These are phyloP conservation scores for Penicillium sp. DNA, from an alignment of 2,329 filamentous ascomycete genomes.

Conservation along the genomic window DNA sequence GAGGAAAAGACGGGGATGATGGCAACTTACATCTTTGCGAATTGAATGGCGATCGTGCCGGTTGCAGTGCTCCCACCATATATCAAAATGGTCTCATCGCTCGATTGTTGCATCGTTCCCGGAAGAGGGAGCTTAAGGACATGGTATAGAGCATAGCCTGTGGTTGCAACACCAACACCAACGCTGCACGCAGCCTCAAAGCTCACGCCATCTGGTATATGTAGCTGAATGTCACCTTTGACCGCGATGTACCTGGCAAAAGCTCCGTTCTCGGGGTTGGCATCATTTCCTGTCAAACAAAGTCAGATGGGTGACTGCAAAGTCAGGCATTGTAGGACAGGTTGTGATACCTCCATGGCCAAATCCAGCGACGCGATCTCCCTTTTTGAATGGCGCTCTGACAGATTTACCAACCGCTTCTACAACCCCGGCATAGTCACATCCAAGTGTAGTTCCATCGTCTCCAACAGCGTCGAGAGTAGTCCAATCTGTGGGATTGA, in stretches of 20 bases:
- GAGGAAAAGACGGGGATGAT: not conserved
- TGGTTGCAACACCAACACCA: slow-evolving; percentile 5
- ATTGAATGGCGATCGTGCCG: slow-evolving; percentile 2
- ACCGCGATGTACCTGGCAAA: not conserved
- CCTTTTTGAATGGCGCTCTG: not conserved
- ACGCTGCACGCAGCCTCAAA: not conserved
- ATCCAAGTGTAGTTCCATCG: not conserved
- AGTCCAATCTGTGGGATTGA: not conserved
- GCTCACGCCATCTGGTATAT: not conserved
- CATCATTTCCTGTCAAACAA: too few relatives aligned
- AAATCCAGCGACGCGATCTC: not conserved
- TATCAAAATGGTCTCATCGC: not conserved
- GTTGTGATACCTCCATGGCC: not conserved
- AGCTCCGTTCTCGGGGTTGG: not conserved
- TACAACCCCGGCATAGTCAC: not conserved
- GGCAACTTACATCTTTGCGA: slow-evolving; percentile 1
- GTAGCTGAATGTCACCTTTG: not conserved
- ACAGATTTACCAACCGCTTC: not conserved
- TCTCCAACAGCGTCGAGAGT: not conserved
- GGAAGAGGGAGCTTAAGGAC: slow-evolving; percentile 1
- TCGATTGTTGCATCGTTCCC: not conserved
- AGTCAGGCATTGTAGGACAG: too few relatives aligned
- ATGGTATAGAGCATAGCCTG: slow-evolving; percentile 5
- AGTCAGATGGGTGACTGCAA: too few relatives aligned
- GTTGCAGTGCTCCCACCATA: slow-evolving; percentile 5